These are phyloP conservation scores for Grosmannia penicillata DNA, from an alignment of 2,329 filamentous ascomycete genomes.

Conservation along the genomic window DNA sequence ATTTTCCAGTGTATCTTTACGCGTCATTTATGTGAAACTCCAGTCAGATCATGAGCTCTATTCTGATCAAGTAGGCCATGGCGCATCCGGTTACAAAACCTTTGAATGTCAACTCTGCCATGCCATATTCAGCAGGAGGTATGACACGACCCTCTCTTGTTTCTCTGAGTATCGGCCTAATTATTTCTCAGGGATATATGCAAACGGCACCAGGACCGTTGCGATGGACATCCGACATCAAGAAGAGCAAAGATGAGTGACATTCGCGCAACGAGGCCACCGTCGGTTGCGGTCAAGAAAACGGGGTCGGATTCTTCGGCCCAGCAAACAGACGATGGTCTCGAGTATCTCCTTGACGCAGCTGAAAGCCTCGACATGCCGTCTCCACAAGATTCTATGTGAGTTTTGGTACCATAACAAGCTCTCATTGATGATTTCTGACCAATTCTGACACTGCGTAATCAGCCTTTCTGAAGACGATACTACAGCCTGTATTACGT, in stretches of 20 bases:
- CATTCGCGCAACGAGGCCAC: background rate
- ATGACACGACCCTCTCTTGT: background rate
- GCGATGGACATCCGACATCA: constrained; percentile 1
- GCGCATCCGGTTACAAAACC: background rate
- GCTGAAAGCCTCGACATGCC: background rate
- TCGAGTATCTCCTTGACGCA: background rate
- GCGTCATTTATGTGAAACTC: no score
- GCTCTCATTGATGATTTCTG: no score
- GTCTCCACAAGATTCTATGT: background rate
- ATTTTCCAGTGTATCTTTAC: background rate
- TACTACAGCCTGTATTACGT: background rate
- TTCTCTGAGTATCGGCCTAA: background rate
- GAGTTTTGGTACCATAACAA: background rate
- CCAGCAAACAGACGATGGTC: background rate
- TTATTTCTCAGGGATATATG: constrained; percentile 1
- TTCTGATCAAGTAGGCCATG: constrained; percentile 1
- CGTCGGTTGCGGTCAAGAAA: background rate
- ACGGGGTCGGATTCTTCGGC: background rate
- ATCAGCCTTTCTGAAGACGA: background rate
- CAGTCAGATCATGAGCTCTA: background rate
- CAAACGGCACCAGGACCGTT: constrained; percentile 3
- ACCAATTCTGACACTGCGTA: background rate
- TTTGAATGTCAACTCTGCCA: constrained; percentile 3
- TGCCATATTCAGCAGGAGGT: constrained; percentile 3
- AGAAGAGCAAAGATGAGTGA: background rate